Evolutionary conservation across 148 eudicot genomes (phyloP), one percentile per base, ranked within the genome.

Genomic region (Vaccinium myrtillus): DNA sequence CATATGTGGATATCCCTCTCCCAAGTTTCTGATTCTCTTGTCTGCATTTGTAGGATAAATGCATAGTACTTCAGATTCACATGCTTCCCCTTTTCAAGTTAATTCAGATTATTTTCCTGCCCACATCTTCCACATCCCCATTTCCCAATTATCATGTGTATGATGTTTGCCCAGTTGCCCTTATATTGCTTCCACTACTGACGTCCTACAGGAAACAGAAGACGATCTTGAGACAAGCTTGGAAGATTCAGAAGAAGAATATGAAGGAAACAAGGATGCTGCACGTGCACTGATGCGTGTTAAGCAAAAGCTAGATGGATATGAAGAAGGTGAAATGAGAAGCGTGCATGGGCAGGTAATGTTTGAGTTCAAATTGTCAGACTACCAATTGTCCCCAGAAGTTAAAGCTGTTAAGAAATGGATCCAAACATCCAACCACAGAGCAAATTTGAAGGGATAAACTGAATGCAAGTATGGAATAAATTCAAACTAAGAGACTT

Each of bases 321-420:
- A 97, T 83, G 99, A 97, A 92, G 98, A 97, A 86, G 98, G 99
- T 87, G 98, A 97, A 92, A 92, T 95, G 96, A 93, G 98, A 90
- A 97, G 99, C 84, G 92, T 90, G 23, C 98, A 94, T 88, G 99
- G 99, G 27, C 99, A 97, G 98, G 98, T 97, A 90, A 88, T 51
- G 86, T 53, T 77, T 49, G 23, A 46, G 49, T 36, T 36, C 77
- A 32, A 73, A 27, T 25, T 69, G 74, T 69, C 7, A 69, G 8
- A 69, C 39, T 30, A 69, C 18, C 16, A 30, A 69, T 27, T 69
- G 39, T 69, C 74, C 74, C 8, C 14, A 30, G 74, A 69, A 25
- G 69, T 63, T 63, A n/a, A 8, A n/a, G 73, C 36, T 27, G 73
- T 67, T 25, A 25, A 67, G 74, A 69, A 69, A 30, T 69, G 43